Conservation (phyloP, 345 rosid genomes). For the Eucalyptus caleyi region DNA sequence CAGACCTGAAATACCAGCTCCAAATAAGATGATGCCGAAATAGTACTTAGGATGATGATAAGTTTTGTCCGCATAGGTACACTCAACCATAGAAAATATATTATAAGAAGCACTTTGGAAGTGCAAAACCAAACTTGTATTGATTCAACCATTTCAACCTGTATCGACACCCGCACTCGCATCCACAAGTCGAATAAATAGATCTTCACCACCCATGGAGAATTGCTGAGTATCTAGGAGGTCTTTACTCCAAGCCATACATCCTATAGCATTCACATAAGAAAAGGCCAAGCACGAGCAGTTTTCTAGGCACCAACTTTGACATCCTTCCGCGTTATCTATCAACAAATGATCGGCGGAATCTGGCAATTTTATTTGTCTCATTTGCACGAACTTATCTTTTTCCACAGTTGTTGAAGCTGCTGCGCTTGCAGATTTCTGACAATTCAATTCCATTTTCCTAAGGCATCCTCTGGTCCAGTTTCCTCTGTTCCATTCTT, state of each 20-base stretch:
- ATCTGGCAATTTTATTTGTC: not conserved
- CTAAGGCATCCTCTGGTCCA: conserved; percentile 8
- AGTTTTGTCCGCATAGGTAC: not conserved
- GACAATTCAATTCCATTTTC: not conserved
- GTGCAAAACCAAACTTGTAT: too few species aligned
- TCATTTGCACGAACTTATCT: not conserved
- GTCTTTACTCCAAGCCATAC: not conserved
- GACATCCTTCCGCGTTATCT: not conserved
- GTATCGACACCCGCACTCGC: not conserved
- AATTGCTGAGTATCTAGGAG: not conserved
- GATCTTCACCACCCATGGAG: not conserved
- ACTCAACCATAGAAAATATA: not conserved
- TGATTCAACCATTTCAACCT: not conserved
- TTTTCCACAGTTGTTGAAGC: not conserved
- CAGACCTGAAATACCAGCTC: not conserved
- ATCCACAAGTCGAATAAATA: not conserved
- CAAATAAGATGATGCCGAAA: not conserved
- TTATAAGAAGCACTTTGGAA: too few species aligned
- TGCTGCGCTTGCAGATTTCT: not conserved
- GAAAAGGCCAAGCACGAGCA: not conserved
- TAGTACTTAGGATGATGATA: not conserved
- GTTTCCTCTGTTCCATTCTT: not conserved
- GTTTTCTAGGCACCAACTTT: conserved; percentile 11
- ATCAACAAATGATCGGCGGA: not conserved
- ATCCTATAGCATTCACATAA: not conserved